These are phyloP conservation scores for Oenanthe javanica DNA, from an alignment of 140 eudicot species.

Conservation along the genomic window DNA sequence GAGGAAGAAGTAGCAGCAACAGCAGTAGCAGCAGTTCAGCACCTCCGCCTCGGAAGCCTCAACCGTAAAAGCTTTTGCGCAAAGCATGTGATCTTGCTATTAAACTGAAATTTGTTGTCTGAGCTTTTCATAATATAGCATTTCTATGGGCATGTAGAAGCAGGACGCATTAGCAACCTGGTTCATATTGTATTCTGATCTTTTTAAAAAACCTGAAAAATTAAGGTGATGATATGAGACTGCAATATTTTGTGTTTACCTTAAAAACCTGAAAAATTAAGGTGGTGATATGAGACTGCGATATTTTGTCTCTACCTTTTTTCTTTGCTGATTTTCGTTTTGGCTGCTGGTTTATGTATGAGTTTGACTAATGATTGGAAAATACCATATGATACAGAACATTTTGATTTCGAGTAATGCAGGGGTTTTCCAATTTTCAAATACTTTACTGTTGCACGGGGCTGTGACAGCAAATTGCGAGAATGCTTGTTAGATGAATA, in stretches of 20 bases:
- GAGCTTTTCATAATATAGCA: not conserved
- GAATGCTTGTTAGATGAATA: no score
- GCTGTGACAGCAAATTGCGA: no score
- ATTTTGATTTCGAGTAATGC: not conserved
- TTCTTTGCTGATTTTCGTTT: not conserved
- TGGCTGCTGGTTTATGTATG: not conserved
- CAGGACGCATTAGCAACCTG: not conserved
- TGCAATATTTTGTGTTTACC: not conserved
- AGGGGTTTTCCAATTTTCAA: not conserved
- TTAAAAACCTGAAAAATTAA: not conserved
- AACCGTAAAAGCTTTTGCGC: not conserved
- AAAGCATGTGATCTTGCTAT: not conserved
- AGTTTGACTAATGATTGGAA: not conserved
- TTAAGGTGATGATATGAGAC: not conserved
- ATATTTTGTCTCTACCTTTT: no score
- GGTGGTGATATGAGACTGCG: not conserved
- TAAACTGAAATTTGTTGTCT: not conserved
- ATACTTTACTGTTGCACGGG: no score
- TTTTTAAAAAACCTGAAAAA: not conserved
- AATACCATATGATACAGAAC: not conserved
- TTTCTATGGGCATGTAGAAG: not conserved
- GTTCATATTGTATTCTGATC: not conserved
- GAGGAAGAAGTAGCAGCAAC: conserved; percentile 66
- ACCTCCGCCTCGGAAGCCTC: conserved; percentile 72
- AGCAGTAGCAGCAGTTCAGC: conserved; percentile 79